Evolutionary conservation across 2,329 filamentous ascomycete genomes (phyloP).

Genomic region (Claviceps maximensis): DNA sequence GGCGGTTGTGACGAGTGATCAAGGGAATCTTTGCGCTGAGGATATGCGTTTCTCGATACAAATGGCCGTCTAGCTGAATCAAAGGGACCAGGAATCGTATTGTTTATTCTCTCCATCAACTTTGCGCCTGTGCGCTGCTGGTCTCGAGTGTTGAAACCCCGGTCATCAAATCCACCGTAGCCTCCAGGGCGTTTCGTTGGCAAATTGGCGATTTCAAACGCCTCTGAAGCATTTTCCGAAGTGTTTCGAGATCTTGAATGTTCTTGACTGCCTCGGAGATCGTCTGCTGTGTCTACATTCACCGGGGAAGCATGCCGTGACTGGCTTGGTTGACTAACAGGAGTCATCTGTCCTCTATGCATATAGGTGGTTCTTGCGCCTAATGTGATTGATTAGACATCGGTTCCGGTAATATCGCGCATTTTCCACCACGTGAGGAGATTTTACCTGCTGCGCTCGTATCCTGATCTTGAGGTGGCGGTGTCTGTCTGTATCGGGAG

Average conservation of each 20-base stretch:
- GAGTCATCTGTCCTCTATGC: constrained; percentile 47
- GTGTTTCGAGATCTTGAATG: constrained; percentile 25
- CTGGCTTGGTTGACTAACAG: constrained; percentile 45
- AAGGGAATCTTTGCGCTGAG: constrained; percentile 17
- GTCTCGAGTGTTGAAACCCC: constrained; percentile 1
- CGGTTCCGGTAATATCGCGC: no score
- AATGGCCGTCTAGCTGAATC: constrained; percentile 30
- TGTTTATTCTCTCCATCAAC: constrained; percentile 50
- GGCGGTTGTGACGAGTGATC: constrained; percentile 8
- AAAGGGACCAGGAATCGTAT: constrained; percentile 54
- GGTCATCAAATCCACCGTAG: constrained; percentile 32
- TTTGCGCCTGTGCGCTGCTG: constrained; percentile 14
- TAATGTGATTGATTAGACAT: constrained; percentile 1
- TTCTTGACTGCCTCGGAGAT: constrained; percentile 29
- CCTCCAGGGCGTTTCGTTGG: constrained; percentile 25
- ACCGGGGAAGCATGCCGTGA: constrained; percentile 52
- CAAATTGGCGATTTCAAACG: neutral
- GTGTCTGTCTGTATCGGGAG: constrained; percentile 27
- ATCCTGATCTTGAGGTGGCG: constrained; percentile 30
- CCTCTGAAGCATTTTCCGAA: neutral
- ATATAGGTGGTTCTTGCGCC: constrained; percentile 21
- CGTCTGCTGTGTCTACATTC: constrained; percentile 35
- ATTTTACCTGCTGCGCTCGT: constrained; percentile 39
- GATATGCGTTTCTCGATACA: constrained; percentile 20
- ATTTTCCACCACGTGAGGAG: neutral